phyloP scores from a whole-genome alignment of 2,329 filamentous ascomycete genomes.

The Xylaria multiplex region DNA sequence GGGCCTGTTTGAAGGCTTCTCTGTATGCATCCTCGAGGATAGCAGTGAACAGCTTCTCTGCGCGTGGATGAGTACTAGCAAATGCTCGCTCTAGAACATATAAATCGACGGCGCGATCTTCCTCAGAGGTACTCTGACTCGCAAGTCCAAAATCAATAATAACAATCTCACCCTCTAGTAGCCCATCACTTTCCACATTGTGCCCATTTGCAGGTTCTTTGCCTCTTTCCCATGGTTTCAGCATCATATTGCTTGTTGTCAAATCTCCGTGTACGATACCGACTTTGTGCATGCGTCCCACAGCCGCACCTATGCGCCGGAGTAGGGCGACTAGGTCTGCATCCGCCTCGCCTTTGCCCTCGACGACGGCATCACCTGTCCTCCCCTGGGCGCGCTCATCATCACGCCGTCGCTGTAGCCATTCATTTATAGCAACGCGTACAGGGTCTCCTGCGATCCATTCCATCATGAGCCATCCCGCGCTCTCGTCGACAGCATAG shows the following conservation, averaged over 20 bases:
- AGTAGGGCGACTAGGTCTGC: constrained; percentile 70
- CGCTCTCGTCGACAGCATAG: constrained; percentile 71
- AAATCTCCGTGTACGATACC: constrained; percentile 94
- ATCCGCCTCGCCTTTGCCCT: constrained; percentile 55
- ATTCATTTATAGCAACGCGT: constrained; percentile 73
- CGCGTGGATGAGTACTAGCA: constrained; percentile 89
- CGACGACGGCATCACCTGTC: constrained; percentile 44
- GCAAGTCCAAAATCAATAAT: constrained; percentile 96
- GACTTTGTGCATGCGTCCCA: constrained; percentile 81
- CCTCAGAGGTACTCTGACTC: constrained; percentile 81
- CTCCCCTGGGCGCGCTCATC: constrained; percentile 44
- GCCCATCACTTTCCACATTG: constrained; percentile 36
- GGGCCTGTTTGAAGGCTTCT: constrained; percentile 78
- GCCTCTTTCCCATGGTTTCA: constrained; percentile 58
- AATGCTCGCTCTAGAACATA: constrained; percentile 97
- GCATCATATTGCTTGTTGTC: constrained; percentile 97
- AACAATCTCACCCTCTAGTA: constrained; percentile 77
- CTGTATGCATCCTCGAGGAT: constrained; percentile 77
- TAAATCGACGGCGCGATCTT: constrained; percentile 93
- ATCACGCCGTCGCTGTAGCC: constrained; percentile 64
- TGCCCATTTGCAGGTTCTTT: constrained; percentile 34
- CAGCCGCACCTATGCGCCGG: constrained; percentile 73
- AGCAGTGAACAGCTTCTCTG: constrained; percentile 78
- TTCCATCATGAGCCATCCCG: constrained; percentile 83
- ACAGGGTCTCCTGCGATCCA: constrained; percentile 82